phyloP scores from a whole-genome alignment of 805 yeast species.

The Wickerhamiella azymoides region DNA sequence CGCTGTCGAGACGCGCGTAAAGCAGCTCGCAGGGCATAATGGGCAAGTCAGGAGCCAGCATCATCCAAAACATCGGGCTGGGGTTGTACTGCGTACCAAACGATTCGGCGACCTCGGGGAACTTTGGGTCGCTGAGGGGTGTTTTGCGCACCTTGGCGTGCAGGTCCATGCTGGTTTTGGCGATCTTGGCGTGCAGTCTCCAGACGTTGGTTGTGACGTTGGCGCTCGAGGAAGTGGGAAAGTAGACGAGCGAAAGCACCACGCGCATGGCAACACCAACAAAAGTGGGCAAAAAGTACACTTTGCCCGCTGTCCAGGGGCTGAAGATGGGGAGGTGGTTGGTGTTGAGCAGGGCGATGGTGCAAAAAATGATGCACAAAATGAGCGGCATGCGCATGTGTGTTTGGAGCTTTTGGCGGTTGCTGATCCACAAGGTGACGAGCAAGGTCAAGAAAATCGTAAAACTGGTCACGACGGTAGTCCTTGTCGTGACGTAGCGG shows the following conservation, averaged over 20 bases:
- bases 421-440: constrained; percentile 14
- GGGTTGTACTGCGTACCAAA: constrained; percentile 10
- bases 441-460: constrained; percentile 16
- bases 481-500: constrained; percentile 13
- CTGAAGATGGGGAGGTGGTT: constrained; percentile 19
- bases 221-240: constrained; percentile 21
- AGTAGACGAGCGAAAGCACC: constrained; percentile 16
- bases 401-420: constrained; percentile 6
- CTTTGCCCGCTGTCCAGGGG: constrained; percentile 16
- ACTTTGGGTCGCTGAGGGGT: constrained; percentile 12
- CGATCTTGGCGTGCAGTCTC: constrained; percentile 11
- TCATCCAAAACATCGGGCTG: constrained; percentile 11
- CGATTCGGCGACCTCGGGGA: constrained; percentile 6
- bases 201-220: constrained; percentile 13
- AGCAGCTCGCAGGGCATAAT: constrained; percentile 16
- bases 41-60: constrained; percentile 15
- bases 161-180: constrained; percentile 6
- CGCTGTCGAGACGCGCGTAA: constrained; percentile 18
- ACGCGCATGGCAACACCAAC: constrained; percentile 18
- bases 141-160: constrained; percentile 2
- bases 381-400: constrained; percentile 18
- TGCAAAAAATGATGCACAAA: constrained; percentile 16
- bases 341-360: constrained; percentile 16
- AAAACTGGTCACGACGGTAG: constrained; percentile 18
- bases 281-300: constrained; percentile 19